Evolutionary conservation across 1,139 yeast genomes (phyloP).

Genomic region (Yamadazyma membranifaciens): DNA sequence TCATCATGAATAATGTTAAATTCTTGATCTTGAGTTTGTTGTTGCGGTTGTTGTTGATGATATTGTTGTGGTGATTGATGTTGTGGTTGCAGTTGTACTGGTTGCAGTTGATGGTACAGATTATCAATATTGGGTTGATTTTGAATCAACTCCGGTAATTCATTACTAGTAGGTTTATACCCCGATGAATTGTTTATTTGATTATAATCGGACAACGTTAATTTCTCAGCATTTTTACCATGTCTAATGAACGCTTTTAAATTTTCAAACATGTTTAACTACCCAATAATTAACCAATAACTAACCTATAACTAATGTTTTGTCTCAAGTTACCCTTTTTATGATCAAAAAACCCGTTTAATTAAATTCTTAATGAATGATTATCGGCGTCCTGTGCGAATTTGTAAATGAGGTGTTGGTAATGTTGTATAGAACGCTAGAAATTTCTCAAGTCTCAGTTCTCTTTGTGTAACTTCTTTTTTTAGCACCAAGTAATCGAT

Average conservation of each 20-base stretch:
- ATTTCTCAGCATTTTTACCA: constrained; percentile 69
- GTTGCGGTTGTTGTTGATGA: not conserved
- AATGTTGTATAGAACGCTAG: no score
- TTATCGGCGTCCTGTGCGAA: no score
- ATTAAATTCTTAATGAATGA: no score
- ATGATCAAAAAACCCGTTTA: no score
- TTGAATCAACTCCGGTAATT: constrained; percentile 9
- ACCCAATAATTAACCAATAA: no score
- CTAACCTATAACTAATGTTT: no score
- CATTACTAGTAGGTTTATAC: constrained; percentile 1
- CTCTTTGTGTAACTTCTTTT: no score
- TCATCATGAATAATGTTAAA: not conserved
- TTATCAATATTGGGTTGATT: constrained; percentile 3
- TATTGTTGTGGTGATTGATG: no score
- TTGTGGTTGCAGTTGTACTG: not conserved
- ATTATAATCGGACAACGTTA: not conserved
- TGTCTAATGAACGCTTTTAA: constrained; percentile 80
- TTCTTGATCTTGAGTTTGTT: not conserved
- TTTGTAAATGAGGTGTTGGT: no score
- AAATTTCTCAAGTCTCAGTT: no score
- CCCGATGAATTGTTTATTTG: constrained; percentile 1
- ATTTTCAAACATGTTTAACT: constrained; percentile 47
- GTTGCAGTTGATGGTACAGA: not conserved
- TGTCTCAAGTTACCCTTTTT: no score
- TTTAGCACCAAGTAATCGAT: no score